Evolutionary conservation across 1,284 basidiomycete genomes (phyloP).

Genomic region (Cystobasidiaceae sp.): DNA sequence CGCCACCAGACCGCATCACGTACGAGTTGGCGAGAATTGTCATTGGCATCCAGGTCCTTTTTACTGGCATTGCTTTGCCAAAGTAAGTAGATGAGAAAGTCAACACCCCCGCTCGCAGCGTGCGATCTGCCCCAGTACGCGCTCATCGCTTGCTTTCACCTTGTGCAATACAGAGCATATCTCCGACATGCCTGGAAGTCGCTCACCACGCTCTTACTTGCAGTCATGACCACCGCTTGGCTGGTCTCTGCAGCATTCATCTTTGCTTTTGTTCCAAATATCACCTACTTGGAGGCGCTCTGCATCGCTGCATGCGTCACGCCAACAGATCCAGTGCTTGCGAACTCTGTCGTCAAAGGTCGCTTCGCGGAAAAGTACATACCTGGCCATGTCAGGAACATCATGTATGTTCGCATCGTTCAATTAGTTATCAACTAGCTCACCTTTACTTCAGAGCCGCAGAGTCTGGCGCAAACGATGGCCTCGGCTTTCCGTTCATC

Average conservation of each 20-base stretch:
- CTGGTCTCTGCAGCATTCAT: slow-evolving; percentile 47
- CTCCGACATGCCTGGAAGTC: slow-evolving; percentile 43
- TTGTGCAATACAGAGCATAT: slow-evolving; percentile 42
- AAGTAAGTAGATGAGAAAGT: background rate
- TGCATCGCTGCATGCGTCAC: slow-evolving; percentile 48
- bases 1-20: slow-evolving; percentile 40
- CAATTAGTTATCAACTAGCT: background rate
- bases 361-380: slow-evolving; percentile 48
- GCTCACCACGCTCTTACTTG: slow-evolving; percentile 45
- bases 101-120: background rate
- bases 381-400: slow-evolving; percentile 46
- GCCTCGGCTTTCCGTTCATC: slow-evolving; percentile 47
- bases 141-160: slow-evolving; percentile 14
- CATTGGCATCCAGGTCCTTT: slow-evolving; percentile 45
- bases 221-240: slow-evolving; percentile 49
- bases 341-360: slow-evolving; percentile 22
- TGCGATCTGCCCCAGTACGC: slow-evolving; percentile 41
- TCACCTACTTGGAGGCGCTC: slow-evolving; percentile 46
- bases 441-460: slow-evolving; percentile 40
- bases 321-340: slow-evolving; percentile 46
- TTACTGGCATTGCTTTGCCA: slow-evolving; percentile 48
- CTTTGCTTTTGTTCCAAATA: slow-evolving; percentile 44
- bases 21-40: slow-evolving; percentile 48
- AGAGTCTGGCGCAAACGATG: slow-evolving; percentile 50
- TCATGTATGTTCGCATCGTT: slow-evolving; percentile 33